Evolutionary conservation across 225 moss, liverwort and hornwort species (phyloP).

Genomic region (Ulota crispa): DNA sequence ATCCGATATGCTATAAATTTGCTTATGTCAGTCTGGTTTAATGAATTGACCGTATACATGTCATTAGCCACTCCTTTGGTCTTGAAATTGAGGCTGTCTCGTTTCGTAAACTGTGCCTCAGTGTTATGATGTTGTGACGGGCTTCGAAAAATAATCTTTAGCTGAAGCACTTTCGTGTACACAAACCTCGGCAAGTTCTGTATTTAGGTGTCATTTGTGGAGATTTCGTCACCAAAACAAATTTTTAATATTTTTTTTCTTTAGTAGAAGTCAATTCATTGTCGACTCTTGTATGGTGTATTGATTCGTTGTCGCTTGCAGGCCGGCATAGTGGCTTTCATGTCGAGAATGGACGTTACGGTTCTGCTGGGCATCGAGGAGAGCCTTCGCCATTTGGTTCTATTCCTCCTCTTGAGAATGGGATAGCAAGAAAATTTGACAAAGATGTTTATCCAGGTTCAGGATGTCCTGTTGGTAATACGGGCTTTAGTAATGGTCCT

Average conservation of each 20-base stretch:
- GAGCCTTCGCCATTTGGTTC: constrained; percentile 61
- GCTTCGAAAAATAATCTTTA: background rate
- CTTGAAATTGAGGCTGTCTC: background rate
- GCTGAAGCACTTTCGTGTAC: background rate
- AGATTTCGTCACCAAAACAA: background rate
- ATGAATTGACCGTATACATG: background rate
- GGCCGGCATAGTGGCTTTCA: constrained; percentile 60
- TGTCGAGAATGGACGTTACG: constrained; percentile 60
- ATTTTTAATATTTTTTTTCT: background rate
- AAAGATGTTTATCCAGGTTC: constrained; percentile 58
- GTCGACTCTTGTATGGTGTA: background rate
- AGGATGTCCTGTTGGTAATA: constrained; percentile 43
- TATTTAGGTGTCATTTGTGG: background rate
- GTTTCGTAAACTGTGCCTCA: background rate
- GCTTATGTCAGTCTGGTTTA: background rate
- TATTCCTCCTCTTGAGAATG: constrained; percentile 54
- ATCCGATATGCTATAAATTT: background rate
- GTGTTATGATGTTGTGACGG: background rate
- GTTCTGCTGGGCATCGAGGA: constrained; percentile 50
- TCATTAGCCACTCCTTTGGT: background rate
- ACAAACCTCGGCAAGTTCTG: background rate
- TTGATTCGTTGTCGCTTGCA: constrained; percentile 27
- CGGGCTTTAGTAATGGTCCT: constrained; percentile 55
- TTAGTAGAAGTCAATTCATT: background rate
- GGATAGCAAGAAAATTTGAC: constrained; percentile 55